phyloP scores from a whole-genome alignment of 345 rosid genomes.

The Angophora floribunda region DNA sequence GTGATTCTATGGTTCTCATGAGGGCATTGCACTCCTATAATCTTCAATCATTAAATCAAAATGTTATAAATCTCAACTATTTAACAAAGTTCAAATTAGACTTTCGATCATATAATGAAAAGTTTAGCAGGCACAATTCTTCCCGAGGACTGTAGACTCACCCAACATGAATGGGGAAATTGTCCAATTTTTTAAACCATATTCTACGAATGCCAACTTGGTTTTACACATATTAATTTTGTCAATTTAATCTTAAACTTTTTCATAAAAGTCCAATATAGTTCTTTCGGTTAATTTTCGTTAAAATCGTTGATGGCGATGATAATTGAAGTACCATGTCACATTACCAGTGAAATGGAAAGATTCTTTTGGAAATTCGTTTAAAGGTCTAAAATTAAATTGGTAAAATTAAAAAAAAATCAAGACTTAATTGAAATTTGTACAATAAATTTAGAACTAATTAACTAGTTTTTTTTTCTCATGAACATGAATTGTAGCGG shows the following conservation, averaged over 20 bases:
- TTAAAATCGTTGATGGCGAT: too few relatives aligned
- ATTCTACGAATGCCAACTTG: rapidly evolving
- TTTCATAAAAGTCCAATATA: rapidly evolving
- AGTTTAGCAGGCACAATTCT: neutral
- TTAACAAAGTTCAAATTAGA: neutral
- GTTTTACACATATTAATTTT: rapidly evolving
- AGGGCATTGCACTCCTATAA: neutral
- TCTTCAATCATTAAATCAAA: neutral
- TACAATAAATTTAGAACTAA: too few relatives aligned
- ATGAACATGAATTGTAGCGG: too few relatives aligned
- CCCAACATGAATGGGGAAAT: too few relatives aligned
- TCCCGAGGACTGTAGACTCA: neutral
- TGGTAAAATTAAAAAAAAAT: too few relatives aligned
- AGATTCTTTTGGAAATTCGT: too few relatives aligned
- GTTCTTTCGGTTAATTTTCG: too few relatives aligned
- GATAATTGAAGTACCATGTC: too few relatives aligned
- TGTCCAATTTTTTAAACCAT: rapidly evolving
- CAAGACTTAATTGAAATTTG: too few relatives aligned
- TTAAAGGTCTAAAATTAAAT: too few relatives aligned
- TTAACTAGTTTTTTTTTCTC: too few relatives aligned
- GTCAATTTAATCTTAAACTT: neutral
- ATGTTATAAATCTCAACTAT: neutral
- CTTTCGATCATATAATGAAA: neutral
- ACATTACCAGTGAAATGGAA: too few relatives aligned
- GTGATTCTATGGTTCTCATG: neutral